These are phyloP conservation scores for Tolypocladium album DNA, from an alignment of 2,329 filamentous ascomycete species.

Conservation along the genomic window DNA sequence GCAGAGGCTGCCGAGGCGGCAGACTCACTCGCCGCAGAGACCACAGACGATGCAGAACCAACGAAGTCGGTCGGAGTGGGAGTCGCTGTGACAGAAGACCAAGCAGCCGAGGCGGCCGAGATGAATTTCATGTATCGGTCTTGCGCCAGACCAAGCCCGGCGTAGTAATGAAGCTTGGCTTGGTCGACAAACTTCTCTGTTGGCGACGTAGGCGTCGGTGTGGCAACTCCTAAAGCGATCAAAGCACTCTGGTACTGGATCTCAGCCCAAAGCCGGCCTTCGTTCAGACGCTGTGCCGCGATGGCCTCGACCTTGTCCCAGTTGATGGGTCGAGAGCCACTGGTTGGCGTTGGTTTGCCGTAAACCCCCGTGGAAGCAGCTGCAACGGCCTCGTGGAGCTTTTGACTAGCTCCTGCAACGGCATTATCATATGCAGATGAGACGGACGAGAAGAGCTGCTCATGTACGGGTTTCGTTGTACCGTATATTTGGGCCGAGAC, in stretches of 20 bases:
- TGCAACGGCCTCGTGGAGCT: slow-evolving; percentile 43
- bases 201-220: slow-evolving; percentile 34
- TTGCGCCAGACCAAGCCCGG: slow-evolving; percentile 67
- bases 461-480: slow-evolving; percentile 56
- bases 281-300: slow-evolving; percentile 57
- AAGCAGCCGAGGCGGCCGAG: slow-evolving; percentile 57
- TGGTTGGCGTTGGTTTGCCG: slow-evolving; percentile 34
- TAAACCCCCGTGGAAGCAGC: slow-evolving; percentile 40
- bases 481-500: slow-evolving; percentile 59
- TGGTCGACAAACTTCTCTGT: slow-evolving; percentile 50
- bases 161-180: slow-evolving; percentile 61
- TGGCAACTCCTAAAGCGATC: slow-evolving; percentile 51
- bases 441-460: slow-evolving; percentile 58
- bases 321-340: slow-evolving; percentile 27
- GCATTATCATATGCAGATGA: slow-evolving; percentile 59
- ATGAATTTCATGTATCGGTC: slow-evolving; percentile 70
- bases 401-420: slow-evolving; percentile 48
- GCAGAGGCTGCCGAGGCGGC: slow-evolving; percentile 33
- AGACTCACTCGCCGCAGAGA: slow-evolving; percentile 36
- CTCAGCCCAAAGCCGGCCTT: slow-evolving; percentile 61
- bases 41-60: slow-evolving; percentile 37
- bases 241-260: slow-evolving; percentile 61
- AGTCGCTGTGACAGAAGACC: slow-evolving; percentile 48
- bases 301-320: slow-evolving; percentile 48
- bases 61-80: slow-evolving; percentile 46